Percentiles rank a stretch among this genome's conserved stretches.
Conservation (phyloP, 2,329 filamentous ascomycete genomes). For the Penicillium hesseltinei region DNA sequence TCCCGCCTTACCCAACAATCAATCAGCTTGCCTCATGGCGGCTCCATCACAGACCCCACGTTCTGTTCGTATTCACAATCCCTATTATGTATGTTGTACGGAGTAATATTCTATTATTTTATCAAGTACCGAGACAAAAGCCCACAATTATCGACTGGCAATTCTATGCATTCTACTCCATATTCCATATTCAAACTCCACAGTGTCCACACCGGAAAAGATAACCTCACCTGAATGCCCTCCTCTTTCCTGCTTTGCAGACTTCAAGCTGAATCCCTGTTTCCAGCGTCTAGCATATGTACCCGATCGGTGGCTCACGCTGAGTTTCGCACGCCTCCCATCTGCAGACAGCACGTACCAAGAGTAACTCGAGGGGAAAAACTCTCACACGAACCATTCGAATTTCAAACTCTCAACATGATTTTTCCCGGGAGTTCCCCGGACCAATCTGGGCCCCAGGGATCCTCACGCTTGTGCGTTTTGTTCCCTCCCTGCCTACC, state of each 20-base stretch:
- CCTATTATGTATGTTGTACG: neutral
- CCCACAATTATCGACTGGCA: neutral
- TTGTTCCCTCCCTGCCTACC: conserved; percentile 14
- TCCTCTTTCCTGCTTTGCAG: neutral
- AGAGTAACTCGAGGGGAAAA: conserved; percentile 12
- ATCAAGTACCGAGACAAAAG: neutral
- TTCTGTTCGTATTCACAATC: conserved; percentile 10
- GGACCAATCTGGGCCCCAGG: conserved; percentile 11
- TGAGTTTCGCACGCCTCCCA: conserved; percentile 17
- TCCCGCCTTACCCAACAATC: conserved; percentile 10
- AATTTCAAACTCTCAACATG: conserved; percentile 9
- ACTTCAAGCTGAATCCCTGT: neutral
- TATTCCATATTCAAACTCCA: neutral
- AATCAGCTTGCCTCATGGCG: conserved; percentile 3
- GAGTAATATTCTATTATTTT: neutral
- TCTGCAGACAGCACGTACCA: conserved; percentile 22
- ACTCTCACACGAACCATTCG: conserved; percentile 21
- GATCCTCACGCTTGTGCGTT: conserved; percentile 12
- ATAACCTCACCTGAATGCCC: neutral
- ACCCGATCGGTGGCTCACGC: conserved; percentile 8
- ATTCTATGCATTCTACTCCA: conserved; percentile 1
- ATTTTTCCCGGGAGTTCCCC: conserved; percentile 17
- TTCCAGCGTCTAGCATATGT: neutral
- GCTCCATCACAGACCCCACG: conserved; percentile 17
- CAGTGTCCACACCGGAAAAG: neutral